Evolutionary conservation across 768 basidiomycete genomes (phyloP), one percentile per base, ranked within the genome.

Genomic region (Collybia nuda): DNA sequence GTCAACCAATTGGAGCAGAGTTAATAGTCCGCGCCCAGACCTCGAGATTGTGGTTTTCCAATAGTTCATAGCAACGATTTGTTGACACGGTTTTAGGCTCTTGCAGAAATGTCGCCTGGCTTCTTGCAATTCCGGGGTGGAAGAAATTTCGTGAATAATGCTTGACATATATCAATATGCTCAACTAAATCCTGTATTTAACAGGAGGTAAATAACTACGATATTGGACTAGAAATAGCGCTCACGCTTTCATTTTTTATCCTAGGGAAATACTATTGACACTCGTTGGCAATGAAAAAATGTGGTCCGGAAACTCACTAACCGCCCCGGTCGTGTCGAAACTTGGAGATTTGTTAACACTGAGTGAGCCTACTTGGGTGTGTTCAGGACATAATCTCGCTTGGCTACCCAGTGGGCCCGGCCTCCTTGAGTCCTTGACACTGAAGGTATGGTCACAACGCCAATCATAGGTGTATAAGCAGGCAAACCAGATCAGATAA

Each of bases 121-220:
- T 82, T 85, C 63, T 85, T 82, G 70, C 74, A 85, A 32, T 78
- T 86, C 56, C 86, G 84, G 7, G 86, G 86, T 17, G 86, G 86
- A 7, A 85, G 84, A 52, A 85, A 85, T 56, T 62, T 85, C 42
- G 84, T 80, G 54, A 8, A 72, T 75, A 48, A 52, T 36, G 22
- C 2, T 7, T 11, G 9, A 11, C 9, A 32, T 14, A 5, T 5
- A 6, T 11, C 12, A 11, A 32, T 3, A 11, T 32, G 12, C 7
- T 14, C 9, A 14, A 32, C 32, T 32, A 32, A 32, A 32, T 32
- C 2, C 12, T 11, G 12, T 32, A 6, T 32, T 32, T 7, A 4
- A 26, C 24, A 32, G 32, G 32, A 32, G 14, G 32, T 32, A 32
- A 32, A 32, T n/a, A 14, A 11, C 3, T 32, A 32, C 14, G 2